phyloP scores from a whole-genome alignment of 2,329 filamentous ascomycete species.

The Trichoderma sp. region DNA sequence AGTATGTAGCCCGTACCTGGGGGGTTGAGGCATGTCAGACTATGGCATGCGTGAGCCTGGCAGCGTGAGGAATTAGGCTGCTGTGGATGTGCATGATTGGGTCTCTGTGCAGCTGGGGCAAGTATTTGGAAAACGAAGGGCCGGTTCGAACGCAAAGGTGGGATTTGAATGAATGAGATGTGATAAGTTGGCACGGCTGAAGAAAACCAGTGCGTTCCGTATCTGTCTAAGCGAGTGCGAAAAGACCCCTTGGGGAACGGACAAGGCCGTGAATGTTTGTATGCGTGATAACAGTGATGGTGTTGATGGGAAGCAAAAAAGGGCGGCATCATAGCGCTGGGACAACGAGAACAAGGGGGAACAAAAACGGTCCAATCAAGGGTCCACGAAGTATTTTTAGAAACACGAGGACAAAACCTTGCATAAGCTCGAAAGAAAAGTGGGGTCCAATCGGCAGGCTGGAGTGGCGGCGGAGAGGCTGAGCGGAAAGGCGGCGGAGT shows the following conservation, averaged over 20 bases:
- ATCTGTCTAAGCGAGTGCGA: background rate
- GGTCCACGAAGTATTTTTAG: conserved; percentile 4
- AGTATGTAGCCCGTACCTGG: background rate
- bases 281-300: background rate
- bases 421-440: background rate
- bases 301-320: background rate
- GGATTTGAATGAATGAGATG: background rate
- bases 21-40: background rate
- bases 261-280: background rate
- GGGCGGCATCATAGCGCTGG: background rate
- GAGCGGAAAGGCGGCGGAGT: conserved; percentile 9
- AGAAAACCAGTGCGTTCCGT: background rate
- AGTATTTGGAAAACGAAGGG: background rate
- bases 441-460: background rate
- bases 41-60: background rate
- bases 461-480: conserved; percentile 14
- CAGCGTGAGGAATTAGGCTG: background rate
- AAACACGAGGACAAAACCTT: background rate
- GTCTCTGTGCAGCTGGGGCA: background rate
- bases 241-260: background rate
- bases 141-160: background rate
- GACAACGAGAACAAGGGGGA: background rate
- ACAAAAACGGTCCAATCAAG: background rate
- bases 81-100: background rate
- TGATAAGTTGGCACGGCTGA: background rate